Evolutionary conservation across 1,284 basidiomycete genomes (phyloP).

Genomic region (Ceratobasidium papillatum): DNA sequence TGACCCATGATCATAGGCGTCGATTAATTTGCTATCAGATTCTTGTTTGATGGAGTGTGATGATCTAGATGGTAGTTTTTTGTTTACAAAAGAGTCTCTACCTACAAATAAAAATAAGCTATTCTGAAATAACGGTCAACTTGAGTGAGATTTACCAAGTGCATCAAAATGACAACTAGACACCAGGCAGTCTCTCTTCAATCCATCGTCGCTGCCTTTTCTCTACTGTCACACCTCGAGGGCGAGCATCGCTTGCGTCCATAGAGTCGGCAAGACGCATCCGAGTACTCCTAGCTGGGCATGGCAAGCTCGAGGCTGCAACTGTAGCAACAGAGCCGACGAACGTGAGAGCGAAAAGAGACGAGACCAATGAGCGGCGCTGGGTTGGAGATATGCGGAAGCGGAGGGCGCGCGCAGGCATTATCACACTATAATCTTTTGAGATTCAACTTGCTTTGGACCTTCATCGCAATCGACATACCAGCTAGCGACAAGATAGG

Average conservation of each 20-base stretch:
- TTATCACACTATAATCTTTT: slow-evolving; percentile 9
- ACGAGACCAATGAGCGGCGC: slow-evolving; percentile 75
- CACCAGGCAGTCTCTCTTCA: slow-evolving; percentile 62
- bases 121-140: background rate
- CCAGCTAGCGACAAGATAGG: slow-evolving; percentile 18
- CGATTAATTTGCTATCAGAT: background rate
- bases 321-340: slow-evolving; percentile 78
- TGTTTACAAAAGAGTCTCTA: background rate
- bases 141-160: background rate
- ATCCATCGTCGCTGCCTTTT: slow-evolving; percentile 81
- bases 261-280: slow-evolving; percentile 27
- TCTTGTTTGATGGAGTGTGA: slow-evolving; percentile 1
- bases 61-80: slow-evolving; percentile 6
- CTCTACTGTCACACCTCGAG: slow-evolving; percentile 56
- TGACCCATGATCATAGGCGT: background rate
- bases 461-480: background rate
- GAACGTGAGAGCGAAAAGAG: slow-evolving; percentile 80
- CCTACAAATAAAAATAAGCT: background rate
- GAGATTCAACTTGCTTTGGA: background rate
- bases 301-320: slow-evolving; percentile 79
- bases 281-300: slow-evolving; percentile 60
- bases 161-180: background rate
- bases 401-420: slow-evolving; percentile 32
- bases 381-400: slow-evolving; percentile 66
- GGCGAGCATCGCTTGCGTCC: background rate